Evolutionary conservation across 495 filamentous ascomycete genomes (phyloP).

Genomic region (Penicillium alfredii): DNA sequence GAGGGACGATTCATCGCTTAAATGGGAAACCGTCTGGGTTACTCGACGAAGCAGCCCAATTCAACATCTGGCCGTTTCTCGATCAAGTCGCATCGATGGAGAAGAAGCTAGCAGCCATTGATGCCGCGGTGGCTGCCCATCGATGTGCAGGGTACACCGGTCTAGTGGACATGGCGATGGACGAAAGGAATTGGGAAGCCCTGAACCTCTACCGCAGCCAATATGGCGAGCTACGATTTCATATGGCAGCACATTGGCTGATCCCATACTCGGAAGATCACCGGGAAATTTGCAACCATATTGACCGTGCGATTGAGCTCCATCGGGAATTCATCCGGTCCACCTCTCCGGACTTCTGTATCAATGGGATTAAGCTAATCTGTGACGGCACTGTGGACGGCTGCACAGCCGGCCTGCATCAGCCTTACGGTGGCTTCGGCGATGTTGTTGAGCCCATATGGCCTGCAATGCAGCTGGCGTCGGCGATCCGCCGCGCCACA

Average conservation of each 20-base stretch:
- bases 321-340: slow-evolving; percentile 33
- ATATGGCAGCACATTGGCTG: slow-evolving; percentile 54
- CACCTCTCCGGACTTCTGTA: slow-evolving; percentile 42
- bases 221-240: slow-evolving; percentile 30
- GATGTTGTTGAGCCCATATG: slow-evolving; percentile 8
- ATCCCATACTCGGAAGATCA: slow-evolving; percentile 40
- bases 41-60: slow-evolving; percentile 50
- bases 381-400: slow-evolving; percentile 55
- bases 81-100: slow-evolving; percentile 44
- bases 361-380: slow-evolving; percentile 55
- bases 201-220: slow-evolving; percentile 35
- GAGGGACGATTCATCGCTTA: slow-evolving; percentile 50
- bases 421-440: slow-evolving; percentile 39
- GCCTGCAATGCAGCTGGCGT: not conserved
- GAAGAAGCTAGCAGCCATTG: slow-evolving; percentile 43
- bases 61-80: slow-evolving; percentile 56
- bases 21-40: slow-evolving; percentile 46
- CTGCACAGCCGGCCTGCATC: slow-evolving; percentile 51
- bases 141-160: slow-evolving; percentile 34
- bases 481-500: slow-evolving; percentile 8
- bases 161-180: slow-evolving; percentile 57
- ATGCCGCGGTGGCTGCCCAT: slow-evolving; percentile 8
- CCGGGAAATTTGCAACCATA: slow-evolving; percentile 39
- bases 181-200: slow-evolving; percentile 49
- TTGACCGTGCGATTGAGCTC: slow-evolving; percentile 49